Percentiles rank a stretch among this genome's conserved stretches.
Evolutionary conservation across 1,139 yeast genomes (phyloP).

Genomic region (Yamadazyma dendronema): DNA sequence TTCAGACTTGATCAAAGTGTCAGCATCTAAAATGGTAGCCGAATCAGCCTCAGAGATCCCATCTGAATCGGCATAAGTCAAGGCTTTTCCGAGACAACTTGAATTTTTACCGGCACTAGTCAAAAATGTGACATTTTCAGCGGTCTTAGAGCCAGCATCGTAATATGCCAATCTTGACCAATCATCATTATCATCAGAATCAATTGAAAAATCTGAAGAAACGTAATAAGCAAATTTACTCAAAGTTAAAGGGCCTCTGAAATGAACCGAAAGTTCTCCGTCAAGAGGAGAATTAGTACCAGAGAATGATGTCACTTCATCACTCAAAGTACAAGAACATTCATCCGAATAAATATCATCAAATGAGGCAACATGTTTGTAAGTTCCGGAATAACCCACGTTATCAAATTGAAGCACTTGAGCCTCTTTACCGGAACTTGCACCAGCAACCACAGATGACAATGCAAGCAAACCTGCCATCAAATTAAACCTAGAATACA

Average conservation of each 20-base stretch:
- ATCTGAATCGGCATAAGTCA: constrained; percentile 74
- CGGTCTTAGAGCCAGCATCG: constrained; percentile 37
- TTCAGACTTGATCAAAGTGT: constrained; percentile 61
- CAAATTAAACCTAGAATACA: background rate
- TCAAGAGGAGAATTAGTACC: constrained; percentile 82
- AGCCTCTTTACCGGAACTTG: constrained; percentile 5
- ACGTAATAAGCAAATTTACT: constrained; percentile 66
- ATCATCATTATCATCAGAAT: constrained; percentile 35
- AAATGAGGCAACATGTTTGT: constrained; percentile 68
- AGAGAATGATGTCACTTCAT: constrained; percentile 51
- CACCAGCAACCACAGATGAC: background rate
- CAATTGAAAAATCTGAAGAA: constrained; percentile 38
- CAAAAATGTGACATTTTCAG: constrained; percentile 75
- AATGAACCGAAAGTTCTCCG: constrained; percentile 88
- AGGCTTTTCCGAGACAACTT: constrained; percentile 82
- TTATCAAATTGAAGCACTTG: constrained; percentile 50
- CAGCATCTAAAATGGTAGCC: constrained; percentile 61
- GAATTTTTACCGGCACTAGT: constrained; percentile 75
- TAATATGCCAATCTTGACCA: constrained; percentile 79
- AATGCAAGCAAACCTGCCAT: background rate
- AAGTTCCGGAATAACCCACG: constrained; percentile 79
- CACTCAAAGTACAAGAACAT: constrained; percentile 61
- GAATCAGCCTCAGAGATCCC: constrained; percentile 66
- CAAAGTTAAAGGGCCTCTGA: constrained; percentile 87
- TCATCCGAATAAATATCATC: constrained; percentile 44